Percentiles rank a stretch among this genome's conserved stretches.
These are phyloP conservation scores for Plantago lanceolata DNA, from an alignment of 305 asterid species.

Conservation along the genomic window DNA sequence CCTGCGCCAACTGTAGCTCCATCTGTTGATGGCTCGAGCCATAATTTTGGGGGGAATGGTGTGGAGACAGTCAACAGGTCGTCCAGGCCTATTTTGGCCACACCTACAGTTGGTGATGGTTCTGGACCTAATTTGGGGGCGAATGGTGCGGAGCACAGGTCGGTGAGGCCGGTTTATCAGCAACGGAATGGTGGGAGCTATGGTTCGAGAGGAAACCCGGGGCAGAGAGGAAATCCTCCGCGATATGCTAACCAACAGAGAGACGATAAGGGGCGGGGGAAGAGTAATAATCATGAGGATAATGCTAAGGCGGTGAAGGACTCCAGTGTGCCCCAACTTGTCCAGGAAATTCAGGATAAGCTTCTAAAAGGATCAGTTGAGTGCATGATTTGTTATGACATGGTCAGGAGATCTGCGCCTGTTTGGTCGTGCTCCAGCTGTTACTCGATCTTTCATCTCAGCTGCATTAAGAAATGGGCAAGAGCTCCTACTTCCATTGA, in stretches of 20 bases:
- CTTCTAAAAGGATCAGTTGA: conserved; percentile 67
- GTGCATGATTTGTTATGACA: conserved; percentile 97
- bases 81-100: conserved; percentile 26
- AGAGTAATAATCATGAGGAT: conserved; percentile 26
- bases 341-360: conserved; percentile 92
- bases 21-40: conserved; percentile 30
- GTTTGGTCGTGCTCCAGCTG: conserved; percentile 96
- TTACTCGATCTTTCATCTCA: conserved; percentile 79
- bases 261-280: conserved; percentile 39
- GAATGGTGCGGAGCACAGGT: no score
- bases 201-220: conserved; percentile 33
- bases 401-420: conserved; percentile 85
- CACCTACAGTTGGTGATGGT: no score
- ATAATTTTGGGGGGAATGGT: conserved; percentile 30
- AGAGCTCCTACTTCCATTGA: conserved; percentile 92
- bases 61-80: conserved; percentile 31
- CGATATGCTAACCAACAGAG: conserved; percentile 16
- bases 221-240: conserved; percentile 38
- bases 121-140: no score
- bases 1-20: conserved; percentile 34
- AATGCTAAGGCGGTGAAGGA: conserved; percentile 31
- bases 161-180: conserved; percentile 7
- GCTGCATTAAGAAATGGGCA: conserved; percentile 91
- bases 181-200: conserved; percentile 29
- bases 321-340: conserved; percentile 66